Base-by-base conservation (phyloP, 352 stramenopile genomes). In the Pythium biforme region DNA sequence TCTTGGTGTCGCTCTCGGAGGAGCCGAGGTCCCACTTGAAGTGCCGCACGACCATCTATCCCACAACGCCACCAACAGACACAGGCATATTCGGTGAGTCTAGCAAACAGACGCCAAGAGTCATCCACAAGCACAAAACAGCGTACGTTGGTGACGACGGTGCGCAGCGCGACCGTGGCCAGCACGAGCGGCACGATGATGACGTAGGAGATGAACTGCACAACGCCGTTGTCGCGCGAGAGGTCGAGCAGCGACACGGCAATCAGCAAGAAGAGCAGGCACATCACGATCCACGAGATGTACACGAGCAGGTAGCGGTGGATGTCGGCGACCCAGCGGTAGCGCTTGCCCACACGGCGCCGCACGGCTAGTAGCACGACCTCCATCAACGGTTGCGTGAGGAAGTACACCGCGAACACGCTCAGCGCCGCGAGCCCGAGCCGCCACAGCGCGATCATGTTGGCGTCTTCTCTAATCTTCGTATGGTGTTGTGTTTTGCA, bases 301-400 rank as follows among this genome's bases (percentile, higher is more conserved):
- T 90, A 88, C 19, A 74, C 72, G n/a, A 88, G 49, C 72, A 95
- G 77, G 66, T 89, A 83, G 52, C 80, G 82, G 48, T 93, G 77
- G 40, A 95, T 79, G 64, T 95, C 86, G 14, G 69, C 73, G 62
- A 95, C 80, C 84, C 82, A 93, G 72, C 70, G 79, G 63, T 83
- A 85, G 54, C 74, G 77, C 53, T 90, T 88, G 74, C 78, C 79
- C 29, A 88, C 58, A 33, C 83, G 79, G 3, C 70, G 66, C 41
- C 77, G 79, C 27, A 90, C 70, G 8, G 72, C 59, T 34, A 74
- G 65, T 27, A 92, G 69, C 31, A 92, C 53, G 26, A 74, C 46
- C 53, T 86, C 74, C 43, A 88, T 71, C 15, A 79, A 62, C 4
- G 75, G 79, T 45, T 75, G 72, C 19, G 80, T 73, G 57, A 88